Percentiles rank a stretch among this genome's conserved stretches.
These are phyloP conservation scores for Naegleria lovaniensis DNA, from an alignment of 208 protist species.

Conservation along the genomic window DNA sequence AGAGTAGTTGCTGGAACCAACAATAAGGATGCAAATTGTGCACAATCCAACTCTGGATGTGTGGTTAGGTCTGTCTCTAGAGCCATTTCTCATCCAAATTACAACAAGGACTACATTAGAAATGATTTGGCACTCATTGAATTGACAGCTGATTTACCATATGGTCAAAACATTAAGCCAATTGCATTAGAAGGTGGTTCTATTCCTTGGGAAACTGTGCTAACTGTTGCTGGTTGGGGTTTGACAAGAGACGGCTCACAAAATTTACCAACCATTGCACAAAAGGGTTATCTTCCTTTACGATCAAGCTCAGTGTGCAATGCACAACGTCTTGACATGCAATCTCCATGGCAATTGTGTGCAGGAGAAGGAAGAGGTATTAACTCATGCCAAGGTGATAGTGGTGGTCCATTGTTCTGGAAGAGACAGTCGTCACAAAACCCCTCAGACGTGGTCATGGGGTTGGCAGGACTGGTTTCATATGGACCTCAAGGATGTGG, in stretches of 20 bases:
- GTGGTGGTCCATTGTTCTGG: neutral
- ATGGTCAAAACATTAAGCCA: neutral
- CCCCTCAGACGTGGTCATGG: neutral
- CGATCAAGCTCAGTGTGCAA: neutral
- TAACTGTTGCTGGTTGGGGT: neutral
- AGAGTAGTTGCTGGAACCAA: neutral
- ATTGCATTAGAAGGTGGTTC: neutral
- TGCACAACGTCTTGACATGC: neutral
- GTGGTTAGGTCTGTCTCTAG: neutral
- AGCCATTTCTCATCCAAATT: neutral
- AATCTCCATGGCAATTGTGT: neutral
- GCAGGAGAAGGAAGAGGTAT: neutral
- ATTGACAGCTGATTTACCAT: neutral
- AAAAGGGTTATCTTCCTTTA: neutral
- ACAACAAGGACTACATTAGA: neutral
- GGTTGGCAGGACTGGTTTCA: neutral
- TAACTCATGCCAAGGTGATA: conserved; percentile 5
- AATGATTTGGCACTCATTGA: neutral
- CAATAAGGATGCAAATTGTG: neutral
- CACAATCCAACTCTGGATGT: neutral
- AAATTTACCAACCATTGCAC: neutral
- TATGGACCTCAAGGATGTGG: conserved; percentile 10
- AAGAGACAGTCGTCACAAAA: neutral
- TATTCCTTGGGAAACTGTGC: neutral
- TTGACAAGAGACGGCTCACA: neutral